A percentile compares a stretch with the other conserved stretches of the same genome.
Evolutionary conservation across 202 grass and related monocot genomes (phyloP).

Genomic region (Dendrocalamus latiflorus): DNA sequence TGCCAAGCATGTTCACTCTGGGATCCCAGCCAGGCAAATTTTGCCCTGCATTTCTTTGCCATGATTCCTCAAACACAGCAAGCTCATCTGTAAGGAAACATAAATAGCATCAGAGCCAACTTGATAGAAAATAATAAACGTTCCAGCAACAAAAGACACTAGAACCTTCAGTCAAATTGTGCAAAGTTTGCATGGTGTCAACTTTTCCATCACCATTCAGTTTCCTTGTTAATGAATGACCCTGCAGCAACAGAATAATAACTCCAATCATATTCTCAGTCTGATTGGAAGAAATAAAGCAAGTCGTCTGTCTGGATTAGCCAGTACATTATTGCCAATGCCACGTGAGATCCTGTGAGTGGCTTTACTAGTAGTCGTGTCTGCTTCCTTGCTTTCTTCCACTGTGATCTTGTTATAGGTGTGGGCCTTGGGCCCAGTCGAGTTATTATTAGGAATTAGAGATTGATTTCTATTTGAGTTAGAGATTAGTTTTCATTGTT

Average conservation of each 20-base stretch:
- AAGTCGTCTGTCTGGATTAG: neutral
- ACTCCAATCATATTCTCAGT: neutral
- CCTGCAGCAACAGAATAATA: slow-evolving; percentile 36
- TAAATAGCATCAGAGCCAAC: slow-evolving; percentile 1
- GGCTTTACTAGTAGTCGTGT: too few species aligned
- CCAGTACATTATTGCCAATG: slow-evolving; percentile 75
- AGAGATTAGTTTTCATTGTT: too few species aligned
- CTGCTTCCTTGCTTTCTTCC: too few species aligned
- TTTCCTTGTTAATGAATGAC: slow-evolving; percentile 62
- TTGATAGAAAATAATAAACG: slow-evolving; percentile 3
- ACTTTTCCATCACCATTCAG: slow-evolving; percentile 45
- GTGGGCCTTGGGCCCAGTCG: too few species aligned
- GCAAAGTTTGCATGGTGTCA: slow-evolving; percentile 49
- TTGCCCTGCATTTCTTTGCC: slow-evolving; percentile 46
- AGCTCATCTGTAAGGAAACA: slow-evolving; percentile 41
- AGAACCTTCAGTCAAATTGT: slow-evolving; percentile 59
- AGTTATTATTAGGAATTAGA: too few species aligned
- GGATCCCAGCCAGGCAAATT: slow-evolving; percentile 46
- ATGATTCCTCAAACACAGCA: slow-evolving; percentile 51
- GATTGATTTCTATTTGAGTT: too few species aligned
- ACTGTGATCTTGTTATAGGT: too few species aligned
- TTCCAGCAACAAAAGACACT: neutral
- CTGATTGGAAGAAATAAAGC: neutral
- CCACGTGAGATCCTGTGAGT: too few species aligned
- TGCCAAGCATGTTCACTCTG: slow-evolving; percentile 30